phyloP scores from a whole-genome alignment of 495 filamentous ascomycete species.

The Amniculicola lignicola region DNA sequence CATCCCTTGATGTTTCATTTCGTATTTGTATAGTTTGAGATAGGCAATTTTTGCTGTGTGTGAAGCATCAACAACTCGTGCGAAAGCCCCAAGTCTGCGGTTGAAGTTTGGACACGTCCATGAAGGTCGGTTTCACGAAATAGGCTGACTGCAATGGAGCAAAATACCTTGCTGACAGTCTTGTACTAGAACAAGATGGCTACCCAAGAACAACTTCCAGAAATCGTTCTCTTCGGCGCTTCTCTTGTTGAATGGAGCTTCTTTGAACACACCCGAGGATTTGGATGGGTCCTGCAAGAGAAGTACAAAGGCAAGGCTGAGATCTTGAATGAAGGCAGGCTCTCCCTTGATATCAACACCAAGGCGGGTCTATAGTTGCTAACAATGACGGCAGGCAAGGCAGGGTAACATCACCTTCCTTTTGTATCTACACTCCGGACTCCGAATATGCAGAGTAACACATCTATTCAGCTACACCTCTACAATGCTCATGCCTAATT shows the following conservation, averaged over 20 bases:
- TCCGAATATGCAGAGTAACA: slow-evolving; percentile 5
- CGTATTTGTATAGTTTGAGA: too few species aligned
- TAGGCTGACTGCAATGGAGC: too few species aligned
- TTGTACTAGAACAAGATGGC: too few species aligned
- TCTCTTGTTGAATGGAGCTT: slow-evolving; percentile 35
- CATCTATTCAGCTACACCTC: slow-evolving; percentile 26
- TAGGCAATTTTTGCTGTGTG: too few species aligned
- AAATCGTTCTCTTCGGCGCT: slow-evolving; percentile 35
- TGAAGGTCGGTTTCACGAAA: too few species aligned
- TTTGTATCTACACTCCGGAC: not conserved
- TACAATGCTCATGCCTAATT: slow-evolving; percentile 16
- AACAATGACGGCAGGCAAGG: slow-evolving; percentile 22
- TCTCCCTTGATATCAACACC: not conserved
- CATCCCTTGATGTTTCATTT: too few species aligned
- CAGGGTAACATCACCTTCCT: slow-evolving; percentile 23
- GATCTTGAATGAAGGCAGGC: slow-evolving; percentile 30
- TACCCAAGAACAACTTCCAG: slow-evolving; percentile 13
- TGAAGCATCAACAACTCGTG: too few species aligned
- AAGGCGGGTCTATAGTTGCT: not conserved
- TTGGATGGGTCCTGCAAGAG: slow-evolving; percentile 25
- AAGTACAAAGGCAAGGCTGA: slow-evolving; percentile 30
- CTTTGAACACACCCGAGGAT: slow-evolving; percentile 25
- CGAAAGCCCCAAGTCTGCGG: too few species aligned
- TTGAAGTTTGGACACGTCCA: too few species aligned
- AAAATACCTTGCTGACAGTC: too few species aligned